Percentiles rank a stretch among this genome's conserved stretches.
phyloP scores from a whole-genome alignment of 2,329 filamentous ascomycete species.

The Xylaria arbuscula region DNA sequence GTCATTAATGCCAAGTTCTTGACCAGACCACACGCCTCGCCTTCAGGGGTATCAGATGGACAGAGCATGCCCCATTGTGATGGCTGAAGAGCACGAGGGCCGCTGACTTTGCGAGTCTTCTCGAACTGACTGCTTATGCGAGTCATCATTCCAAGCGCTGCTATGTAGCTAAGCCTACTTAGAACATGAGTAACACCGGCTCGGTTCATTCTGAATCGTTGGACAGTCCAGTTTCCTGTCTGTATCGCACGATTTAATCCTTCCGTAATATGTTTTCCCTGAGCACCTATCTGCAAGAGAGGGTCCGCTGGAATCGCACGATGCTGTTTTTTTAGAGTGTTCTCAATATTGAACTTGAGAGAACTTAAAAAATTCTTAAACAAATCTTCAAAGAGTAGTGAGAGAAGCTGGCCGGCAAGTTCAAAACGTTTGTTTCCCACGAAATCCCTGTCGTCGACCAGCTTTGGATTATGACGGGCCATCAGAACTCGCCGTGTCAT shows the following conservation, averaged over 20 bases:
- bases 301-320: slow-evolving; percentile 90
- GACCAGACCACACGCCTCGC: slow-evolving; percentile 96
- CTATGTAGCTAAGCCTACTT: slow-evolving; percentile 95
- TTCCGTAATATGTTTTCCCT: slow-evolving; percentile 87
- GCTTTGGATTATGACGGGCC: slow-evolving; percentile 86
- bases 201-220: slow-evolving; percentile 98
- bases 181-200: slow-evolving; percentile 97
- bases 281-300: slow-evolving; percentile 82
- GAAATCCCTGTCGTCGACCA: slow-evolving; percentile 97
- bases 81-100: slow-evolving; percentile 93
- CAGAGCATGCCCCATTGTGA: slow-evolving; percentile 99
- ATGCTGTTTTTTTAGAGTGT: slow-evolving; percentile 93
- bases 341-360: slow-evolving; percentile 94
- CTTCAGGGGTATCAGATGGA: slow-evolving; percentile 96
- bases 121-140: slow-evolving; percentile 98
- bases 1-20: slow-evolving; percentile 99
- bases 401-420: slow-evolving; percentile 91
- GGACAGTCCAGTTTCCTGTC: slow-evolving; percentile 97
- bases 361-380: slow-evolving; percentile 95
- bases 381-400: slow-evolving; percentile 93
- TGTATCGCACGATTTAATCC: slow-evolving; percentile 97
- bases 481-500: slow-evolving; percentile 98
- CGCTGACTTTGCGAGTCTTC: slow-evolving; percentile 96
- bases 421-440: slow-evolving; percentile 98
- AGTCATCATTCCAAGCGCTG: slow-evolving; percentile 99